Evolutionary conservation across 2,329 filamentous ascomycete genomes (phyloP), one percentile per base, ranked within the genome.

Genomic region (Fonsecaea multimorphosa): DNA sequence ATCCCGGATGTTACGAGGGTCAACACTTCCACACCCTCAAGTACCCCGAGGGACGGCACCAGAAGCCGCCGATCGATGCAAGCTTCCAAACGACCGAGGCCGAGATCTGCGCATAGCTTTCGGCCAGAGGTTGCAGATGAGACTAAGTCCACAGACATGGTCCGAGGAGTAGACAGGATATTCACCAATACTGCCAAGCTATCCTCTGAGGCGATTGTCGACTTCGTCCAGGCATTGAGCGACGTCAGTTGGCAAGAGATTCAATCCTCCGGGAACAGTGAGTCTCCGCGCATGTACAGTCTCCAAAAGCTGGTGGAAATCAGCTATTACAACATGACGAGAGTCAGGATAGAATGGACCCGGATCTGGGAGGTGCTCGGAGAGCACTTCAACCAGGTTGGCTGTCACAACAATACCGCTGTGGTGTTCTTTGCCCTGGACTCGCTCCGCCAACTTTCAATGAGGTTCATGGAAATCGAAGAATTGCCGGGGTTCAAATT

Each of bases 191-290:
- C 95, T 0, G 94, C 93, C 8, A 93, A 96, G 72, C 84, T 99
- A 1, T 93, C 91, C 3, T 93, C 93, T 65, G 93, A 97, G 71
- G 93, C 94, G 2, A 99, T 99, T 73, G 91, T 98, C 1, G 90
- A 96, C 76, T 99, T 99, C 76, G 94, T 97, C 58, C 89, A 89
- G 63, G 93, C 95, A 0, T 80, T 99, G 65, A 96, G 92, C 7
- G 93, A 97, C 76, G 94, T 99, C 70, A 98, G 94, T 78, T 98
- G 95, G 95, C 94, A 98, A 74, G 95, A 99, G 78, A 99, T 99
- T 74, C 94, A 96, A 76, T 96, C 95, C 2, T 98, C 95, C 0
- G 95, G 95, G 0, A 92, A 94, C 63, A 97, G 94, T 74, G 95
- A 99, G 67, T 96, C 92, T 24, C 95, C 95, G 11, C 88, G 96